Evolutionary conservation across 257 asterid species (phyloP), one percentile per base, ranked within the genome.

Genomic region (Primulina huaijiensis): DNA sequence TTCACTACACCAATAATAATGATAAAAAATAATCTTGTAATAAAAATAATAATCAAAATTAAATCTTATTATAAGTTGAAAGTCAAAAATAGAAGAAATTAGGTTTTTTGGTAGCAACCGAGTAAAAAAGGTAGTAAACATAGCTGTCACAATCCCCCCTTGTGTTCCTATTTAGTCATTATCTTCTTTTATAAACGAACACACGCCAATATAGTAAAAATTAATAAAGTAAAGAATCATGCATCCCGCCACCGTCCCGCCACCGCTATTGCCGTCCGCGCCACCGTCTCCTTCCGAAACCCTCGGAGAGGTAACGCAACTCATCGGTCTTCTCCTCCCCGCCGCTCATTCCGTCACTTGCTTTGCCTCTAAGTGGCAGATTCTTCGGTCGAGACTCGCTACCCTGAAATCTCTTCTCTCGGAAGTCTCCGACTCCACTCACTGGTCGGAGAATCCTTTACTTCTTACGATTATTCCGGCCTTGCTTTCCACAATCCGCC

Each of bases 371-470:
- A 81, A 93, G 8, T 92, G 98, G 98, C 93, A 88, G 71, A 70
- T 75, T 53, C 79, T 92, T 17, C 88, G 90, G 7, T 74, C 86
- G 5, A 90, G 84, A 77, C 97, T 92, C 60, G 70, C 81, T 31
- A 40, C 86, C 20, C 74, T 88, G 7, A 72, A 77, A 17, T 75
- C 87, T 6, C 79, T 86, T 66, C 72, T 92, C 53, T 43, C 82
- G 0, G 95, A 87, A 58, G 70, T 92, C 64, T 76, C 89, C 27
- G 85, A 83, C 46, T 84, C 88, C 1, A 83, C 88, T 0, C 96
- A 90, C 84, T 90, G 97, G 96, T 80, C 93, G 9, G 88, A 87
- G 21, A 90, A 92, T n/a, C 76, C 86, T 4, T 81, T 92, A 5
- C 82, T 92, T 20, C 76, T 59, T 6, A 68, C 87, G 0, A 84